A percentile compares a stretch with the other conserved stretches of the same genome.
These are phyloP conservation scores for Aspergillus fijiensis DNA, from an alignment of 2,329 filamentous ascomycete genomes.

Conservation along the genomic window DNA sequence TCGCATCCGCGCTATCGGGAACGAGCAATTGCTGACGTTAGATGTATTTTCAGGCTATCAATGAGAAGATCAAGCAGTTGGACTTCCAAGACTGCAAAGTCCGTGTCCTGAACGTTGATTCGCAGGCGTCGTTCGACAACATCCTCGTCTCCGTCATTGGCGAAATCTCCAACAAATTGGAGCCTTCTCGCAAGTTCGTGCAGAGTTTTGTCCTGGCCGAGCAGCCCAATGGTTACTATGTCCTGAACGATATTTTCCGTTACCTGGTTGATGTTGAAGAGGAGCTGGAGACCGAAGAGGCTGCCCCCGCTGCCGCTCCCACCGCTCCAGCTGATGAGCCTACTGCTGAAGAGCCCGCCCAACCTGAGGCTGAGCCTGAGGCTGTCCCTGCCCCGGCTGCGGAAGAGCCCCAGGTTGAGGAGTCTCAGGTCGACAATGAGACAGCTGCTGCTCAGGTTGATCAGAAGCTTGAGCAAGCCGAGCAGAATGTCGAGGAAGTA, in stretches of 20 bases:
- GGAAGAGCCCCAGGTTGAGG: conserved; percentile 22
- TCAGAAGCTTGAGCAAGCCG: conserved; percentile 70
- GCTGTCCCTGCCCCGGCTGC: conserved; percentile 26
- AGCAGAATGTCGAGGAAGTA: conserved; percentile 47
- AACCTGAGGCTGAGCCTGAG: conserved; percentile 45
- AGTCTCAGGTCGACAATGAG: conserved; percentile 38
- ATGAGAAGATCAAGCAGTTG: conserved; percentile 88
- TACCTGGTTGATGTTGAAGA: conserved; percentile 82
- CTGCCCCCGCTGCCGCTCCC: conserved; percentile 27
- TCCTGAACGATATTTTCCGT: conserved; percentile 96
- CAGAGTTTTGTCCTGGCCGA: conserved; percentile 97
- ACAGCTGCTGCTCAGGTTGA: conserved; percentile 60
- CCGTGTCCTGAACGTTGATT: conserved; percentile 95
- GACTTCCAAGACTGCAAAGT: conserved; percentile 98
- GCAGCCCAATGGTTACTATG: conserved; percentile 96
- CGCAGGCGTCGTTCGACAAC: conserved; percentile 85
- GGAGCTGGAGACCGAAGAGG: conserved; percentile 50
- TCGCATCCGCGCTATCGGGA: background rate
- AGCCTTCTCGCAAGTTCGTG: conserved; percentile 90
- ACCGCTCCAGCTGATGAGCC: conserved; percentile 48
- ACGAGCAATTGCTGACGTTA: conserved; percentile 10
- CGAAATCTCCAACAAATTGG: conserved; percentile 91
- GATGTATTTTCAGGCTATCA: conserved; percentile 66
- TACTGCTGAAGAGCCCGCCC: conserved; percentile 45
- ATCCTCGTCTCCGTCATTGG: conserved; percentile 98